Percentiles rank a stretch among this genome's conserved stretches.
These are phyloP conservation scores for Colletotrichum truncatum DNA, from an alignment of 2,329 filamentous ascomycete genomes.

Conservation along the genomic window DNA sequence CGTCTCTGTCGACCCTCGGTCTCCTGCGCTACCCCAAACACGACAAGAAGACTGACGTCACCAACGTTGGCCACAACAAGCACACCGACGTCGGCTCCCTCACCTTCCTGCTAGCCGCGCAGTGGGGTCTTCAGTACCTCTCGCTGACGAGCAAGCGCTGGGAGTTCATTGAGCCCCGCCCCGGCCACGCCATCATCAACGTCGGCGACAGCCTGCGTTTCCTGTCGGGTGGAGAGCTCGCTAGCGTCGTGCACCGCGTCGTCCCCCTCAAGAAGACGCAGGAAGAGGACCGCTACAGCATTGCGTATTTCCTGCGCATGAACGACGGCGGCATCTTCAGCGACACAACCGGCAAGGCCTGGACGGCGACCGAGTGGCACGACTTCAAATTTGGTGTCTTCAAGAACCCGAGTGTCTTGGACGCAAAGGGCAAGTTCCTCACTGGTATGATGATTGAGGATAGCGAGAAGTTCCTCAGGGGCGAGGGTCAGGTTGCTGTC, in stretches of 20 bases:
- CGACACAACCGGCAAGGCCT: no score
- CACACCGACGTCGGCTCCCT: conserved; percentile 40
- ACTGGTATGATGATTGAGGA: no score
- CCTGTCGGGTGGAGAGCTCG: conserved; percentile 7
- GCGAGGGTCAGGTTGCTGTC: no score
- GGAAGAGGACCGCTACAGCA: conserved; percentile 18
- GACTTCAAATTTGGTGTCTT: no score
- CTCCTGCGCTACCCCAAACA: no score
- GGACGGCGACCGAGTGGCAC: no score
- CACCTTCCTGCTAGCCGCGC: conserved; percentile 38
- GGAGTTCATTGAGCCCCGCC: conserved; percentile 37
- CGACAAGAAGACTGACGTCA: no score
- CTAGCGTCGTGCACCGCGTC: conserved; percentile 26
- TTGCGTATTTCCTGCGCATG: conserved; percentile 21
- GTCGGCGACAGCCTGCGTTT: conserved; percentile 41
- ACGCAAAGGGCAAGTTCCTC: no score
- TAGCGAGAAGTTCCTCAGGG: no score
- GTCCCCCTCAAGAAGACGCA: neutral
- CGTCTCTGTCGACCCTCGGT: no score
- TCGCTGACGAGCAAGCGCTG: conserved; percentile 28
- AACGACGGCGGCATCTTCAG: conserved; percentile 2
- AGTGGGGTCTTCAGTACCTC: conserved; percentile 41
- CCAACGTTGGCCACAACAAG: conserved; percentile 34
- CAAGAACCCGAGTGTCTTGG: no score
- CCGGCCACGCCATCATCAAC: conserved; percentile 42